These are phyloP conservation scores for Exophiala viscosa DNA, from an alignment of 2,329 filamentous ascomycete species.

Conservation along the genomic window DNA sequence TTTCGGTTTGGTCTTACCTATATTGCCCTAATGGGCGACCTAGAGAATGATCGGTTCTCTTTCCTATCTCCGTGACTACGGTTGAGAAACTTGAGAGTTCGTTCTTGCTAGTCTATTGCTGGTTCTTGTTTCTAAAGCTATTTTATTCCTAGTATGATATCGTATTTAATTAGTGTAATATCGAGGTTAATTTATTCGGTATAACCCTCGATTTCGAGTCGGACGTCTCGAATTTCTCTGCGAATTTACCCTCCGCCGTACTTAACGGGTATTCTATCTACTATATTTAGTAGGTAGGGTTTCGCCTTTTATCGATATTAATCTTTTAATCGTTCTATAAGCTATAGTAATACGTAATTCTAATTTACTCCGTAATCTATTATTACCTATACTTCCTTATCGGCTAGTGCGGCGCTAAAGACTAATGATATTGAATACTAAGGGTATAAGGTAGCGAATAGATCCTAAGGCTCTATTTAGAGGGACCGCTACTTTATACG, in stretches of 20 bases:
- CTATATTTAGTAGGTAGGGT: not conserved
- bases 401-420: too few species aligned
- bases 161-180: not conserved
- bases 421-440: too few species aligned
- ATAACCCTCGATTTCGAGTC: too few species aligned
- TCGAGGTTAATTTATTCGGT: too few species aligned
- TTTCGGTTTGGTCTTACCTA: not conserved
- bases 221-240: too few species aligned
- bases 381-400: not conserved
- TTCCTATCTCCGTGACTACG: not conserved
- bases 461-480: too few species aligned
- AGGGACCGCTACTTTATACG: too few species aligned
- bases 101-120: too few species aligned
- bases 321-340: not conserved
- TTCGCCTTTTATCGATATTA: not conserved
- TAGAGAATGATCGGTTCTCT: not conserved
- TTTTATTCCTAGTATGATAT: not conserved
- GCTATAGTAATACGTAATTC: not conserved
- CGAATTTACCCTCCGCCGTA: too few species aligned
- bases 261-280: not conserved
- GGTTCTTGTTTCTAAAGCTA: not conserved
- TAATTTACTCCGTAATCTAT: not conserved
- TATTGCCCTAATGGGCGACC: not conserved
- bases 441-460: too few species aligned
- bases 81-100: not conserved